Evolutionary conservation across 2,329 filamentous ascomycete genomes (phyloP), one percentile per base, ranked within the genome.

Genomic region (Sclerotinia minor): DNA sequence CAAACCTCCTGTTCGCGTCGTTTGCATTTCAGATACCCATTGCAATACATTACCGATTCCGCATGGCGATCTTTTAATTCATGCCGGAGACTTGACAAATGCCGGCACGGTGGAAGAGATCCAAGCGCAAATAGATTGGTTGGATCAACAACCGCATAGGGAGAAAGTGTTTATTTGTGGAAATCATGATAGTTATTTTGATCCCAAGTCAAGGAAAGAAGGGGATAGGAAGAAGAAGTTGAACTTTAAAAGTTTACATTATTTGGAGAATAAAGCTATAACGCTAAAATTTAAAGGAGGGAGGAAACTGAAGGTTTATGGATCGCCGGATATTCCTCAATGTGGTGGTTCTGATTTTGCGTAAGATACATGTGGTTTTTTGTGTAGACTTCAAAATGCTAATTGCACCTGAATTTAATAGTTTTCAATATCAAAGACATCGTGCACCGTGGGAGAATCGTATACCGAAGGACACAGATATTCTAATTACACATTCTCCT

Each of bases 11-110:
- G 86, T 97, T 75, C 88, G 88, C 69, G 84, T 97, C 35, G 91
- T 97, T 71, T 96, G 92, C 79, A 87, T 97, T 71, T 94, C 92
- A 13, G 94, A 97, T 79, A 97, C 94, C 0, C 94, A 97, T 80
- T 87, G 86, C 69, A 82, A 84, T 53, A 83, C 83, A 13, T 80
- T 86, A 9, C 73, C 82, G n/a, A 82, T 96, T 0, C 92, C 93
- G 0, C 79, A 84, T 13, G 94, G 93, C 67, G 93, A 97, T 77
- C 82, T 97, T 29, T 85, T 98, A 60, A 90, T 98, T 73, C 94
- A 97, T 76, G 91, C 92, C 2, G 94, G 94, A 49, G 94, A 98
- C 79, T 82, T 97, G 74, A 90, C 89, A 65, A 88, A 92, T 73
- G 81, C 82, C 29, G 94, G 94, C 50, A 90, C 87, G 11, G 84